Evolutionary conservation across 345 rosid genomes (phyloP).

Genomic region (Citrus unshiu): DNA sequence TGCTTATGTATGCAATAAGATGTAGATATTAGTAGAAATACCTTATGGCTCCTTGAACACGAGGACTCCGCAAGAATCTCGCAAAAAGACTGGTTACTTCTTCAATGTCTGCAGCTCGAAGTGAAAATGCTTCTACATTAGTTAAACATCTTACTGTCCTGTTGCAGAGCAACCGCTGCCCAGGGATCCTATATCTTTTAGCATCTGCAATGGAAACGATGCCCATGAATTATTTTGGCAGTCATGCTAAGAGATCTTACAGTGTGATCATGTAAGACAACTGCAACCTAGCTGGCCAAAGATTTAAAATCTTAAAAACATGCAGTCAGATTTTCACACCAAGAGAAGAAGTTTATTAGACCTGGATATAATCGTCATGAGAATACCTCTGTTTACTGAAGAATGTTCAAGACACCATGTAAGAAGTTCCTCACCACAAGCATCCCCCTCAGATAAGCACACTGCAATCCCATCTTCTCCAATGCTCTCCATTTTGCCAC

Average conservation of each 20-base stretch:
- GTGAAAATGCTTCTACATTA: slow-evolving; percentile 86
- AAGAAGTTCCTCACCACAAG: slow-evolving; percentile 88
- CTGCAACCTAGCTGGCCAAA: not conserved
- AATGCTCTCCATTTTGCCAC: slow-evolving; percentile 70
- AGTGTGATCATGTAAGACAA: not conserved
- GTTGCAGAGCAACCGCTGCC: slow-evolving; percentile 47
- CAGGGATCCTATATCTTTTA: slow-evolving; percentile 39
- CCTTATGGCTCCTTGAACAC: slow-evolving; percentile 90
- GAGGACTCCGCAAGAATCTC: slow-evolving; percentile 53
- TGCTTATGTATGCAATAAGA: not conserved
- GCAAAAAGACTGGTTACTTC: slow-evolving; percentile 71
- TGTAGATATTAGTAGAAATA: slow-evolving; percentile 9
- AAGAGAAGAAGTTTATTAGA: not conserved
- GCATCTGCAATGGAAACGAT: slow-evolving; percentile 41
- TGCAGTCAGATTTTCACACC: not conserved
- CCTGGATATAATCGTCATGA: not conserved
- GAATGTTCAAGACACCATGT: slow-evolving; percentile 87
- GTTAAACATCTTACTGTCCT: slow-evolving; percentile 62
- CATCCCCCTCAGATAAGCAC: slow-evolving; percentile 64
- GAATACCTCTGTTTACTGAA: slow-evolving; percentile 53
- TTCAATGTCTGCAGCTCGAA: slow-evolving; percentile 74
- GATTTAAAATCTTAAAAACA: not conserved
- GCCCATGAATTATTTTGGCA: not conserved
- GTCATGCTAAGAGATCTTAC: slow-evolving; percentile 7
- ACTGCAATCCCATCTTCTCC: slow-evolving; percentile 49